Conservation (phyloP, 768 basidiomycete genomes). For the Leccinum variicolor region DNA sequence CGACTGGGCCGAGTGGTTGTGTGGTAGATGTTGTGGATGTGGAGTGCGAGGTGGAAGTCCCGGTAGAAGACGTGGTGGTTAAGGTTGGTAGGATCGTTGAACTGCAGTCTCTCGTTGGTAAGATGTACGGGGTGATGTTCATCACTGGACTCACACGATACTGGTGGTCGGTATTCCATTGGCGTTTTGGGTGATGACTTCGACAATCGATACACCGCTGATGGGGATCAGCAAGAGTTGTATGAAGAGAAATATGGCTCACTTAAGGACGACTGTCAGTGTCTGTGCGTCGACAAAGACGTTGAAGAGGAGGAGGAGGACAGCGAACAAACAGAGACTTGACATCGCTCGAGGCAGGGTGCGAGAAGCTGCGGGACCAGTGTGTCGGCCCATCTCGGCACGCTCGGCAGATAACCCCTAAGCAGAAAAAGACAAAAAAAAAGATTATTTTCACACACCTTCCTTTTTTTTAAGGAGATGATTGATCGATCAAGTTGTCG, state of each 20-base stretch:
- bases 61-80: conserved; percentile 1
- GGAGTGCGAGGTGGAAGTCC: conserved; percentile 17
- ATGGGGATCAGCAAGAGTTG: conserved; percentile 12
- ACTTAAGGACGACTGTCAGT: conserved; percentile 46
- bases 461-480: conserved; percentile 13
- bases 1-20: conserved; percentile 41
- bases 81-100: conserved; percentile 13
- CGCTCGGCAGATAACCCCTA: conserved; percentile 19
- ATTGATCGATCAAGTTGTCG: conserved; percentile 29
- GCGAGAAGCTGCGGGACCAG: neutral
- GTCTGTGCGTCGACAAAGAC: conserved; percentile 42
- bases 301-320: conserved; percentile 16
- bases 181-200: conserved; percentile 41
- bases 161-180: conserved; percentile 40
- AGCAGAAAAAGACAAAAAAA: neutral
- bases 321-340: conserved; percentile 7
- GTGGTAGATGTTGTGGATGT: conserved; percentile 19
- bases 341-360: conserved; percentile 12
- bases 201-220: conserved; percentile 53
- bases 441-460: neutral
- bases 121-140: neutral
- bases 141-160: conserved; percentile 36
- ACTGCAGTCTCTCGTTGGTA: conserved; percentile 10
- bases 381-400: conserved; percentile 9
- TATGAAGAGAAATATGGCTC: conserved; percentile 19